Evolutionary conservation across 1,284 basidiomycete species (phyloP), one percentile per base, ranked within the genome.

Genomic region (Sanghuangporus sanghuang): DNA sequence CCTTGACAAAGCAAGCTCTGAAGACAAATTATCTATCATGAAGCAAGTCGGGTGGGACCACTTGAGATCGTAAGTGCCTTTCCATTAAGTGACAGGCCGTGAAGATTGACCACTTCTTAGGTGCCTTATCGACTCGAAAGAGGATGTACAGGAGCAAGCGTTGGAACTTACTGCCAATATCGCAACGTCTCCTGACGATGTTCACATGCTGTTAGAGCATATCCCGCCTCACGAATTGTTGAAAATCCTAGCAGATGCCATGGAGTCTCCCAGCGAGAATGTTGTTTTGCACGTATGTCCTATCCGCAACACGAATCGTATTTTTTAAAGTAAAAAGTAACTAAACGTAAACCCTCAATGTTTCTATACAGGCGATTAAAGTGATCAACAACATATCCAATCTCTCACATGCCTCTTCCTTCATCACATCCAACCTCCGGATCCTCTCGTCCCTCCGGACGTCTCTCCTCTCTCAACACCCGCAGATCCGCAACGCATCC

Each of bases 381-480:
- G 74, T 83, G 2, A 77, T 90, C 0, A 85, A 83, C 0, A 90
- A 91, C 71, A 75, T 92, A 21, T 77, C 84, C 23, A 90, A 90
- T 69, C 84, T 84, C 32, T 71, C 74, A 1, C 69, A 12, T 6
- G 9, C 76, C 0, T 71, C 75, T 21, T 78, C 81, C 52, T 83
- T 84, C 62, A 74, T 75, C 55, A 71, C 87, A 21, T 69, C 75
- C 0, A 77, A 85, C 65, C 74, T 79, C 0, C 74, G 75, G 2
- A 75, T 91, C 7, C 79, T 90, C 1, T 68, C 71, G 12, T 76
- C 81, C 1, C 74, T 90, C 0, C 81, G 81, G n/a, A 67, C 71
- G 6, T 84, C 83, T 55, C 78, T 91, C 23, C 79, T 82, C 0
- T 83, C 87, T 59, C 76, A 78, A 1, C 82, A 80, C 46, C 77